Evolutionary conservation across 108 stramenopile genomes (phyloP), one percentile per base, ranked within the genome.

Genomic region (Skeletonema costatum): DNA sequence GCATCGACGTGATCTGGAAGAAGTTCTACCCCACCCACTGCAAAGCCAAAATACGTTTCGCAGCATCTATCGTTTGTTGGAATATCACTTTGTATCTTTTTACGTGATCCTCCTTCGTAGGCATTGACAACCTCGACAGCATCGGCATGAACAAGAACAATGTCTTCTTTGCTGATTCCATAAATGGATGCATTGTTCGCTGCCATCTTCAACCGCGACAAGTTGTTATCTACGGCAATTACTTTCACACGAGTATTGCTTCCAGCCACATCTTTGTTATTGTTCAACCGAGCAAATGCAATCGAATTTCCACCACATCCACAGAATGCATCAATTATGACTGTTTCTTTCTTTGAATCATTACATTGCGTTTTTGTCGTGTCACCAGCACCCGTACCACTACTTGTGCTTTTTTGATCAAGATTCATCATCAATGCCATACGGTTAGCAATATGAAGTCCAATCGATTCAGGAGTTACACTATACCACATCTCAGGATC

Each of bases 281-380:
- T 66, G 35, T 71, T 70, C 75, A 33, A 42, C 38, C 51, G 42
- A 14, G 82, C 86, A 84, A 95, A 95, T 12, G 90, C 92, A 65
- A 95, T 91, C 9, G 87, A 79, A 76, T 95, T 95, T 7, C 94
- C 94, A 30, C 94, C 94, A 71, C 90, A 91, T 31, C 94, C 94
- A 83, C 92, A 92, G 78, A 95, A 95, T 14, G 85, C 80, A 74
- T 95, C 94, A 39, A 95, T 58, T 14, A 95, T 79, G 3, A 92
- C 64, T 38, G 79, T 71, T 66, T 35, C 39, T 39, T 17, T 53
- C 35, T 56, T 59, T 42, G 25, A 29, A 21, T 25, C 44, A 46
- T 16, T 46, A 46, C 16, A 16, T 46, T 16, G 16, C 44, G 44
- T 46, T 3, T 46, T 21, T 25, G 25, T 36, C 39, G 4, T n/a